A percentile compares a stretch with the other conserved stretches of the same genome.
Conservation (phyloP, 1,284 basidiomycete species). For the Fereydounia khargensis region DNA sequence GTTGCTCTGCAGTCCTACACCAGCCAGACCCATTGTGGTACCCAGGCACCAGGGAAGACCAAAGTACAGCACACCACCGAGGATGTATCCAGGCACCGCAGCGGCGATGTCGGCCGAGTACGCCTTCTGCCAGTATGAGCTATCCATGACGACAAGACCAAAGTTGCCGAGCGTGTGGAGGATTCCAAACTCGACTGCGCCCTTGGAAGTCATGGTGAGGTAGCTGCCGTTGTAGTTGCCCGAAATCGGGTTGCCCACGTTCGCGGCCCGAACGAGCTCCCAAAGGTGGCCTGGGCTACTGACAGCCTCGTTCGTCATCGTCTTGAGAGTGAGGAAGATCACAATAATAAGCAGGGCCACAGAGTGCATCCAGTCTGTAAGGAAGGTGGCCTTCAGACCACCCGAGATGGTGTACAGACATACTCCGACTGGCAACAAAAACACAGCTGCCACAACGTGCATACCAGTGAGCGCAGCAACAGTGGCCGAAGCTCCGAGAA, state of each 20-base stretch:
- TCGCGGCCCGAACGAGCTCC: constrained; percentile 26
- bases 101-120: constrained; percentile 42
- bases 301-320: constrained; percentile 30
- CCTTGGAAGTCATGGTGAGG: constrained; percentile 75
- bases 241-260: constrained; percentile 53
- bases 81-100: constrained; percentile 45
- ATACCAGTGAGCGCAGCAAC: constrained; percentile 48
- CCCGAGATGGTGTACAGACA: constrained; percentile 46
- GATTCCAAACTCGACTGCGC: constrained; percentile 62
- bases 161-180: constrained; percentile 49
- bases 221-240: constrained; percentile 68
- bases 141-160: constrained; percentile 47
- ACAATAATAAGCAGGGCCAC: constrained; percentile 46
- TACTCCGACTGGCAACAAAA: constrained; percentile 44
- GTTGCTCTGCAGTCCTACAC: constrained; percentile 25
- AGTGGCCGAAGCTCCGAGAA: constrained; percentile 43
- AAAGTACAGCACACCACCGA: constrained; percentile 51
- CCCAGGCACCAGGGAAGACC: constrained; percentile 49
- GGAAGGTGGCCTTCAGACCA: constrained; percentile 42
- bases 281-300: constrained; percentile 30
- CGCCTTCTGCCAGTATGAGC: constrained; percentile 48
- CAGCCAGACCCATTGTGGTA: constrained; percentile 39
- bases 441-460: constrained; percentile 41
- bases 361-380: constrained; percentile 47
- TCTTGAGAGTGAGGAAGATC: constrained; percentile 39